Evolutionary conservation across 805 yeast genomes (phyloP).

Genomic region (Nakazawaea molendinolei): DNA sequence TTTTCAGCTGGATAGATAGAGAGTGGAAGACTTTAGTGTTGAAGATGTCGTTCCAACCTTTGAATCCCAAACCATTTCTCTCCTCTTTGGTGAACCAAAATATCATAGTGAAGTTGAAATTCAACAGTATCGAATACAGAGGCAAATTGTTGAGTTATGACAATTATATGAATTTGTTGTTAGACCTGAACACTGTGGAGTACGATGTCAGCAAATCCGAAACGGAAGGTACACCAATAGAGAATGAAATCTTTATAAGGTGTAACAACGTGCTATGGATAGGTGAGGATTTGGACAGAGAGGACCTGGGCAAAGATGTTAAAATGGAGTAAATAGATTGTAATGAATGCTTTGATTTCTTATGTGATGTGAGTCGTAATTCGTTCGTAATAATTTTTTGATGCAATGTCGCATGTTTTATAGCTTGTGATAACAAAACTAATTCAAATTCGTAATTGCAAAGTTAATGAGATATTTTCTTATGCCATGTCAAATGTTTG

Average conservation of each 20-base stretch:
- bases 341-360: no score
- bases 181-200: slow-evolving; percentile 49
- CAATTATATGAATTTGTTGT: slow-evolving; percentile 84
- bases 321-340: slow-evolving; percentile 4
- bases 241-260: slow-evolving; percentile 68
- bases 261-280: slow-evolving; percentile 88
- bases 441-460: no score
- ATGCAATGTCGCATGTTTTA: no score
- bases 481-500: no score
- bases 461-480: no score
- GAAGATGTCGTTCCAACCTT: slow-evolving; percentile 47
- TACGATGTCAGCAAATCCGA: slow-evolving; percentile 40
- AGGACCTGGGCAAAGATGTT: slow-evolving; percentile 13
- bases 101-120: slow-evolving; percentile 77
- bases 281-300: slow-evolving; percentile 31
- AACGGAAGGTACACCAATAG: slow-evolving; percentile 24
- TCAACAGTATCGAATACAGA: slow-evolving; percentile 83
- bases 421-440: no score
- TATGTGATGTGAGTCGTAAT: no score
- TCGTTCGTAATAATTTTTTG: no score
- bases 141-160: slow-evolving; percentile 79
- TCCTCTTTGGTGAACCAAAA: slow-evolving; percentile 64
- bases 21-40: not conserved
- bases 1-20: no score
- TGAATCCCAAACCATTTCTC: slow-evolving; percentile 88